Evolutionary conservation across 257 asterid genomes (phyloP).

Genomic region (Solanum clarkiae): DNA sequence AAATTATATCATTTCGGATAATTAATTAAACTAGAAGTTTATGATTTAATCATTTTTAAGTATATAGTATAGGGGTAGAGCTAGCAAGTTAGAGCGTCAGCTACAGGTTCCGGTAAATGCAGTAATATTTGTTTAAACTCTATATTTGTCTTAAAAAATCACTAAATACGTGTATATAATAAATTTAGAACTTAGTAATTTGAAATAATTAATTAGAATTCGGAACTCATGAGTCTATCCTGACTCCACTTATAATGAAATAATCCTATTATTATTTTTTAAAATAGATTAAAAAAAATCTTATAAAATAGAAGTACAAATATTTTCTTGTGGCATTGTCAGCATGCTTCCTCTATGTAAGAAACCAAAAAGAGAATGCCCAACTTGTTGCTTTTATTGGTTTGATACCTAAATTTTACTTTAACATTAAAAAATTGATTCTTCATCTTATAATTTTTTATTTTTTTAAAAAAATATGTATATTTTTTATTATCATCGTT

Average conservation of each 20-base stretch:
- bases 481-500: too few species aligned
- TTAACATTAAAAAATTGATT: too few species aligned
- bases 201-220: too few species aligned
- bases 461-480: too few species aligned
- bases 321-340: not conserved
- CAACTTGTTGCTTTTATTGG: too few species aligned
- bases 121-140: not conserved
- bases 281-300: not conserved
- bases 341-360: too few species aligned
- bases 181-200: too few species aligned
- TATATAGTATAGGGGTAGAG: not conserved
- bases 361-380: too few species aligned
- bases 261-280: not conserved
- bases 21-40: not conserved
- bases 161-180: too few species aligned
- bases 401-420: too few species aligned
- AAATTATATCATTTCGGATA: not conserved
- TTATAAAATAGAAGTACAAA: not conserved
- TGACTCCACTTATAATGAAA: accelerated
- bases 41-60: not conserved
- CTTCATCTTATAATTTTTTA: too few species aligned
- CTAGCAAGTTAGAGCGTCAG: not conserved
- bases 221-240: too few species aligned
- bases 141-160: not conserved
- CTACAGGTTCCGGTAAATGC: accelerated